Evolutionary conservation across 805 yeast species (phyloP).

Genomic region (Wickerhamomyces xylosicus): DNA sequence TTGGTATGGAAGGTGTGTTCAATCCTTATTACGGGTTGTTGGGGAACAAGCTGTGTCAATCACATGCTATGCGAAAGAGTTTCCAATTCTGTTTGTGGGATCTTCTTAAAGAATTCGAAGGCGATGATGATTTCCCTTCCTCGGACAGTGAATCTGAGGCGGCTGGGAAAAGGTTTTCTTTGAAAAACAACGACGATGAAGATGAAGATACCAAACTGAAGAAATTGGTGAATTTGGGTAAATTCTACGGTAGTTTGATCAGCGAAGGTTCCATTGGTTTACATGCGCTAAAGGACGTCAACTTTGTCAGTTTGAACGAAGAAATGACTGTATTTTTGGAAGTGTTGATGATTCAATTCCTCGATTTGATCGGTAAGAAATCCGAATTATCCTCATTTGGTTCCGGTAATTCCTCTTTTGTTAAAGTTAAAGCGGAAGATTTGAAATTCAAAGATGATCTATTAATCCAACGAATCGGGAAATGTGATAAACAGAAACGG

Average conservation of each 20-base stretch:
- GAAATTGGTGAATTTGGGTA: constrained; percentile 61
- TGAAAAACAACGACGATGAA: constrained; percentile 22
- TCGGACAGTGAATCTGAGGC: constrained; percentile 26
- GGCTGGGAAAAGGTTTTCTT: constrained; percentile 15
- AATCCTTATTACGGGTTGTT: constrained; percentile 86
- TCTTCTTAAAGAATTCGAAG: constrained; percentile 59
- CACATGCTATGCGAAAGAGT: constrained; percentile 67
- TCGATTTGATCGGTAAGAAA: constrained; percentile 54
- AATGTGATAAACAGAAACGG: constrained; percentile 47
- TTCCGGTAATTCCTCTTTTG: constrained; percentile 4
- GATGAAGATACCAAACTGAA: constrained; percentile 49
- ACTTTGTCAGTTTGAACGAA: constrained; percentile 51
- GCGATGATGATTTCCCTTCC: constrained; percentile 28
- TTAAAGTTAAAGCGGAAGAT: constrained; percentile 22
- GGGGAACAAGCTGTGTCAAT: constrained; percentile 66
- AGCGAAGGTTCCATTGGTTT: constrained; percentile 67
- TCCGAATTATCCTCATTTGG: constrained; percentile 32
- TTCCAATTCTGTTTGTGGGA: constrained; percentile 92
- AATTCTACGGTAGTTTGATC: constrained; percentile 68
- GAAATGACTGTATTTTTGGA: constrained; percentile 67
- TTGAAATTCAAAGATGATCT: constrained; percentile 35
- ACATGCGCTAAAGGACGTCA: constrained; percentile 61
- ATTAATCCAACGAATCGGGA: constrained; percentile 37
- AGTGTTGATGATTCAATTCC: constrained; percentile 55
- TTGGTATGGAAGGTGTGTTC: constrained; percentile 69